Base-by-base conservation (phyloP, 192 early-diverging fungal species). In the Martensiomyces pterosporus region DNA sequence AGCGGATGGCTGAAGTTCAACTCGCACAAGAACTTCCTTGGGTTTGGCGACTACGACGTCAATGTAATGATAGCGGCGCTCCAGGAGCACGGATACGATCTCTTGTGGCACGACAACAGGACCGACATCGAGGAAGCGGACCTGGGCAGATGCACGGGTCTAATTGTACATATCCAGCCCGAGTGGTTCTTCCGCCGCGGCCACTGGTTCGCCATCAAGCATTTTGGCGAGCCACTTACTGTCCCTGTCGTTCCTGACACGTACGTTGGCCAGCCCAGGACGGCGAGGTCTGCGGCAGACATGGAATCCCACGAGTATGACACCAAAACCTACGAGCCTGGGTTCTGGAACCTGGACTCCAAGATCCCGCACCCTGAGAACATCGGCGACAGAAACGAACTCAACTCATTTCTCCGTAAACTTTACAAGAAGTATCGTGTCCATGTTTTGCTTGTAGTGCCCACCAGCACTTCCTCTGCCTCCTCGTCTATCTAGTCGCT, bases 11-110 rank as follows among this genome's bases (percentile, higher is more conserved):
- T 67, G 19, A 55, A 57, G 43, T 48, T 60, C 49, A 76, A 76
- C 58, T 53, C 55, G 9, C 74, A 76, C 58, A 61, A 63, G 38
- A 62, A 58, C 18, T 54, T 61, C 23, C 41, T 68, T 5, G 74
- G 74, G 3, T 62, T 70, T 17, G 74, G 74, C 24, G 58, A 70
- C 62, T 76, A 76, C 51, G 74, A 76, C 49, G 59, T 76, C 39
- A 76, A 76, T 36, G 74, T 76, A 14, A 49, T 76, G 7, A 60
- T 55, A 1, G 52, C 52, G 8, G 74, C 74, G 9, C 44, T 76
- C 22, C 54, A 63, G 25, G 57, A 65, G 40, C 54, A 63, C 21
- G 55, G 55, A 0, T 61, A 48, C 55, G 62, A 61, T 35, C 36
- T 76, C 4, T 10, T 49, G 21, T 76, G 74, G 74, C 61, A 69